A percentile compares a stretch with the other conserved stretches of the same genome.
Evolutionary conservation across 75 land plant species (phyloP).

Genomic region (Pseudotsuga menziesii): DNA sequence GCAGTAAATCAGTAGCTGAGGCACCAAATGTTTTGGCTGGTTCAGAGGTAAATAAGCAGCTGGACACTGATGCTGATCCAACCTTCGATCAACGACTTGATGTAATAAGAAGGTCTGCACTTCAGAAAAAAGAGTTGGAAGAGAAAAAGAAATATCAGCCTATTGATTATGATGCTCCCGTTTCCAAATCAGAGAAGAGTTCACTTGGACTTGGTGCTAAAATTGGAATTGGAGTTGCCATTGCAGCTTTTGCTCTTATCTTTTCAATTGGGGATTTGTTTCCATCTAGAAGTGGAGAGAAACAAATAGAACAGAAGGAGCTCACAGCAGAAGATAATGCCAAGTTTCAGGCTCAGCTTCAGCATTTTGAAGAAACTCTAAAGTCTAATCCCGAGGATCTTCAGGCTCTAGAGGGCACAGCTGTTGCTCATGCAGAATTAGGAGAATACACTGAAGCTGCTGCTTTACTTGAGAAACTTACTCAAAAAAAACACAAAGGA

Average conservation of each 20-base stretch:
- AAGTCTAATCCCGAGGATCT: conserved; percentile 55
- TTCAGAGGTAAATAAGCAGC: too few species aligned
- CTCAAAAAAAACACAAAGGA: conserved; percentile 31
- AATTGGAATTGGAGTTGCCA: conserved; percentile 83
- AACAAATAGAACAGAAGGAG: too few species aligned
- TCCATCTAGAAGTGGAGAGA: conserved; percentile 83
- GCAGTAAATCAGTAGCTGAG: too few species aligned
- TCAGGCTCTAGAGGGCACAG: conserved; percentile 89
- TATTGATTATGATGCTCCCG: conserved; percentile 87
- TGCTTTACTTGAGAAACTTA: conserved; percentile 63
- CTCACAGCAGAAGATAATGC: too few species aligned
- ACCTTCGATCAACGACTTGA: too few species aligned
- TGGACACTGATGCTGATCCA: too few species aligned
- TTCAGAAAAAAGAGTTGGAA: conserved; percentile 60
- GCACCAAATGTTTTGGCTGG: too few species aligned
- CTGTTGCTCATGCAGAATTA: conserved; percentile 72
- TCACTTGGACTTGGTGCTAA: conserved; percentile 73
- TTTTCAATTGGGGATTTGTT: conserved; percentile 91
- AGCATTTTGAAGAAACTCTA: conserved; percentile 54
- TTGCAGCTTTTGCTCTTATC: conserved; percentile 65
- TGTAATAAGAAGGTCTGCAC: conserved; percentile 79
- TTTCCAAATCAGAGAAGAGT: conserved; percentile 28
- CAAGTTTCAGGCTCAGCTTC: conserved; percentile 68
- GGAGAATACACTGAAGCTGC: conserved; percentile 65
- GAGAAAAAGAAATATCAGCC: conserved; percentile 49